Conservation (phyloP, 1,284 basidiomycete species). For the Inonotus hispidus region DNA sequence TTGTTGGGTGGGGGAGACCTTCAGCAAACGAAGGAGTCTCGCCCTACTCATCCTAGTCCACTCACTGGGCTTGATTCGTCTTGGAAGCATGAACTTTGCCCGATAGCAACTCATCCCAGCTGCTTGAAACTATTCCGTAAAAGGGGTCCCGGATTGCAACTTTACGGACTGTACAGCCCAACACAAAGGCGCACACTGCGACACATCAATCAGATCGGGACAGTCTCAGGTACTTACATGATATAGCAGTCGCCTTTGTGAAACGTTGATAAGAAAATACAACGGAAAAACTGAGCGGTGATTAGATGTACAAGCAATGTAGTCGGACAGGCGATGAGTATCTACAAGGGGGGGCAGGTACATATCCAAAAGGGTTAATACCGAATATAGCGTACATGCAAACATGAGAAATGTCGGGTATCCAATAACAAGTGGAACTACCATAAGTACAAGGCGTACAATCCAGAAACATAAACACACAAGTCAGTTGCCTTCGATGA, state of each 20-base stretch:
- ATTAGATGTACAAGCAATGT: no score
- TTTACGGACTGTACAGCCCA: not conserved
- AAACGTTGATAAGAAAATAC: no score
- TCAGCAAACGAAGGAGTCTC: not conserved
- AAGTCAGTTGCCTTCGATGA: constrained; percentile 21
- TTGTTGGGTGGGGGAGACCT: no score
- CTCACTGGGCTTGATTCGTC: not conserved
- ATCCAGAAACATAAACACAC: not conserved
- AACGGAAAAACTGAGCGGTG: no score
- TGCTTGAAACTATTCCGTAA: not conserved
- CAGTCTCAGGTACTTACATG: not conserved
- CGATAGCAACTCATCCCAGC: not conserved
- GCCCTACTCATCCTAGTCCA: not conserved
- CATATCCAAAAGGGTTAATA: not conserved
- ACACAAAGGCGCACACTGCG: not conserved
- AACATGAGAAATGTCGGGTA: not conserved
- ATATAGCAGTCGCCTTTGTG: no score
- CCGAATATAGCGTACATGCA: not conserved
- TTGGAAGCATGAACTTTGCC: not conserved
- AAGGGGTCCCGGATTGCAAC: not conserved
- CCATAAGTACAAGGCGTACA: not conserved
- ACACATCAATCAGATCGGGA: not conserved
- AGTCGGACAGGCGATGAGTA: no score
- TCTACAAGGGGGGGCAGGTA: no score
- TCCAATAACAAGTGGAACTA: not conserved